Conservation (phyloP, 2,329 filamentous ascomycete genomes). For the Torrubiella hemipterigena region DNA sequence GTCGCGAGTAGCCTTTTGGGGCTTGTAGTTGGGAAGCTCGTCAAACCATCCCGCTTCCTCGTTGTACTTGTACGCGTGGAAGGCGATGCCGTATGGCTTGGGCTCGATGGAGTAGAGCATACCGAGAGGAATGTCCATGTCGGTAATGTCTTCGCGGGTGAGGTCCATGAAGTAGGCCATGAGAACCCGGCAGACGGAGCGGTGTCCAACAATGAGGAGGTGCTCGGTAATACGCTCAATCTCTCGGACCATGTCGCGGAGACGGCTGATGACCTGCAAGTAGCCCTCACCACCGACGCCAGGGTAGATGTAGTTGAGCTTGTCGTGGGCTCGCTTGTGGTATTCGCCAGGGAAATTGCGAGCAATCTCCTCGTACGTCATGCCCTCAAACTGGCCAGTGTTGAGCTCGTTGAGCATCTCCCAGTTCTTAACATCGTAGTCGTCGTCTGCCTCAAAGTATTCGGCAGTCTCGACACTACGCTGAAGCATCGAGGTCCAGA, state of each 20-base stretch:
- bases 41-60: constrained; percentile 69
- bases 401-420: constrained; percentile 97
- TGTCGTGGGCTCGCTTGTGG: constrained; percentile 65
- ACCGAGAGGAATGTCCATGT: constrained; percentile 85
- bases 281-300: constrained; percentile 94
- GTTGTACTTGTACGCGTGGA: constrained; percentile 90
- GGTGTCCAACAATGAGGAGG: constrained; percentile 82
- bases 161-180: constrained; percentile 96
- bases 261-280: constrained; percentile 88
- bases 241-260: constrained; percentile 91
- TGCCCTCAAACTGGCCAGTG: constrained; percentile 81
- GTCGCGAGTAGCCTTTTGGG: constrained; percentile 37
- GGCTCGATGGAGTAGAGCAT: constrained; percentile 93
- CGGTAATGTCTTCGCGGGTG: constrained; percentile 80
- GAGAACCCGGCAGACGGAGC: constrained; percentile 81
- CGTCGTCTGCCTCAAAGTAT: constrained; percentile 80
- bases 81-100: constrained; percentile 94
- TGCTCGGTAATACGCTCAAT: constrained; percentile 96
- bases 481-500: constrained; percentile 96
- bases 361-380: constrained; percentile 87
- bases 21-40: constrained; percentile 71
- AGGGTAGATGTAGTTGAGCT: constrained; percentile 92
- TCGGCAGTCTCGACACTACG: constrained; percentile 80
- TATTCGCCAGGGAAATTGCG: constrained; percentile 73
- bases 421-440: constrained; percentile 95